Evolutionary conservation across 805 yeast genomes (phyloP).

Genomic region (Ogataea pini): DNA sequence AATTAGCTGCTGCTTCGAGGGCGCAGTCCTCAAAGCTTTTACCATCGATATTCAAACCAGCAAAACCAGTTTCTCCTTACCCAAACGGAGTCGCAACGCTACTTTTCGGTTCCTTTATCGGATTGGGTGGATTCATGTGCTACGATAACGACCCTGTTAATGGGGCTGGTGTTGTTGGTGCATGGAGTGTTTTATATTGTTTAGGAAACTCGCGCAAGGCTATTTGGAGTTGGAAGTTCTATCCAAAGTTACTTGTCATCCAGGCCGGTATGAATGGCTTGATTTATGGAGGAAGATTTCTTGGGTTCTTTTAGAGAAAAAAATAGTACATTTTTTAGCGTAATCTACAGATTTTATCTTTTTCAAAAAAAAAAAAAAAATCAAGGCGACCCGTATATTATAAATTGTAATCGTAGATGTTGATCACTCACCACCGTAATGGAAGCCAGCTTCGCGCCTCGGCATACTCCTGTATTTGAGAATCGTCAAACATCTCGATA

Average conservation of each 20-base stretch:
- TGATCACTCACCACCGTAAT: constrained; percentile 53
- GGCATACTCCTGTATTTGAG: constrained; percentile 59
- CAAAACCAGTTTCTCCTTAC: constrained; percentile 25
- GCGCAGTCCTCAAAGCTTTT: constrained; percentile 14
- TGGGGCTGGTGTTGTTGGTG: constrained; percentile 79
- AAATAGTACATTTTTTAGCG: neutral
- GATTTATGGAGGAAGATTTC: constrained; percentile 69
- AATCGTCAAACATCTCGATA: constrained; percentile 82
- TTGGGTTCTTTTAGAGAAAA: constrained; percentile 38
- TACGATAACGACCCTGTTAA: constrained; percentile 73
- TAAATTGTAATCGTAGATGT: neutral
- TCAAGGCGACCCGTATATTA: neutral
- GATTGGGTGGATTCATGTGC: constrained; percentile 72
- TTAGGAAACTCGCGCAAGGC: constrained; percentile 69
- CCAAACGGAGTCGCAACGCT: constrained; percentile 33
- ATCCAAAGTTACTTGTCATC: constrained; percentile 60
- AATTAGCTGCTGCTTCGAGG: constrained; percentile 16
- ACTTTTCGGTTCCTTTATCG: constrained; percentile 61
- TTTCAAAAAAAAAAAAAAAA: neutral
- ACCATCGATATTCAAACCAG: constrained; percentile 16
- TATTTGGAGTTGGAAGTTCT: constrained; percentile 52
- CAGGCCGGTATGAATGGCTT: constrained; percentile 63
- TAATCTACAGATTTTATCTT: neutral
- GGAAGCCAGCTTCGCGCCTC: constrained; percentile 60
- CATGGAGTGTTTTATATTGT: constrained; percentile 78